Conservation (phyloP, 352 stramenopile genomes). For the Phytophthora kernoviae region DNA sequence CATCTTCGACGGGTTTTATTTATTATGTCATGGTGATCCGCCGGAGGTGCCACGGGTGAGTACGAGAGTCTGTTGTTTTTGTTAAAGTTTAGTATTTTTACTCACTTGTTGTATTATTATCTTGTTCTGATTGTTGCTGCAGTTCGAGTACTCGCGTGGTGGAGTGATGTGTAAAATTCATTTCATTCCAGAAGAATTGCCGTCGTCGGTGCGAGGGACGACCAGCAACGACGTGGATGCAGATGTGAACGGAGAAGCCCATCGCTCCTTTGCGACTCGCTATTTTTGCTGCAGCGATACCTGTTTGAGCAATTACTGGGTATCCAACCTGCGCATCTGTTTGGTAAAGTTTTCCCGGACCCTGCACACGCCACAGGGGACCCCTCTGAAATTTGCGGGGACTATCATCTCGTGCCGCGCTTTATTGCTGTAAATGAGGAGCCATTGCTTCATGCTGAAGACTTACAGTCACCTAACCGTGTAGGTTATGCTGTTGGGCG, state of each 20-base stretch:
- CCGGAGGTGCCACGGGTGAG: conserved; percentile 62
- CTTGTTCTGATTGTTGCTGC: conserved; percentile 2
- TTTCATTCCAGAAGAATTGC: conserved; percentile 70
- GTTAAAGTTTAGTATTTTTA: background rate
- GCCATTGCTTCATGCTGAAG: conserved; percentile 62
- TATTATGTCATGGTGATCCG: conserved; percentile 72
- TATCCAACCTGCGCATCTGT: conserved; percentile 76
- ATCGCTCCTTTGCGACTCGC: conserved; percentile 47
- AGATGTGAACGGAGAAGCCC: conserved; percentile 29
- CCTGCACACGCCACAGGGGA: conserved; percentile 58
- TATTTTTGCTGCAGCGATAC: conserved; percentile 77
- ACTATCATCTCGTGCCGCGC: conserved; percentile 83
- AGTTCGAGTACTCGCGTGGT: conserved; percentile 87
- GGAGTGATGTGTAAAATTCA: conserved; percentile 80
- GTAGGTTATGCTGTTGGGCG: conserved; percentile 81
- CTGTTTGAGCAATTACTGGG: conserved; percentile 77
- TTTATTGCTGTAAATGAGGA: conserved; percentile 78
- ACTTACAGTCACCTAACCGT: conserved; percentile 70
- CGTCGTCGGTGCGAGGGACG: conserved; percentile 43
- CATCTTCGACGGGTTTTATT: conserved; percentile 87
- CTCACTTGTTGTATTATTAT: background rate
- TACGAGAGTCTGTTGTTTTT: background rate
- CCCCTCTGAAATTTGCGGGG: conserved; percentile 59
- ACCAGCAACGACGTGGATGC: conserved; percentile 26
- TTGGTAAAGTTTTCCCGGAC: conserved; percentile 66